Evolutionary conservation across 163 green algal genomes (phyloP).

Genomic region (Scenedesmus sp.): DNA sequence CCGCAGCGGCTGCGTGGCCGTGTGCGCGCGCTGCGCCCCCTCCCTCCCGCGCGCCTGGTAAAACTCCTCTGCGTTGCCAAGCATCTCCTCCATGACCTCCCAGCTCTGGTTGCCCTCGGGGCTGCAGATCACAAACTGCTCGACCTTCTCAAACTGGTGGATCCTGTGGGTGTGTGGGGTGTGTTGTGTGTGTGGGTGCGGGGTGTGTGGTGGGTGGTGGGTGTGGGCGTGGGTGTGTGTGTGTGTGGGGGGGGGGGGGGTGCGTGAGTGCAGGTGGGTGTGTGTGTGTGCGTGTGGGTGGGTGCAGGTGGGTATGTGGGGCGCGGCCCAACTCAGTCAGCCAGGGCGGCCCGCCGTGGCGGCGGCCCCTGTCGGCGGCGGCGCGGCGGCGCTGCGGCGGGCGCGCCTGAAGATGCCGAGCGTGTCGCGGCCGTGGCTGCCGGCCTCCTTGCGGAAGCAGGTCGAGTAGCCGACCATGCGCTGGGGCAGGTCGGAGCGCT

Average conservation of each 20-base stretch:
- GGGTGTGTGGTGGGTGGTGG: too few relatives aligned
- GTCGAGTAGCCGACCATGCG: constrained; percentile 97
- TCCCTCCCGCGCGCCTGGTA: constrained; percentile 66
- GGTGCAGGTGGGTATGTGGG: too few relatives aligned
- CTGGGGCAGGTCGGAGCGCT: constrained; percentile 76
- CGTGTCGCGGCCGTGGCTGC: constrained; percentile 95
- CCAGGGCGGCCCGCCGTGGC: too few relatives aligned
- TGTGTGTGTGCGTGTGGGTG: too few relatives aligned
- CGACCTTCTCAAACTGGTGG: constrained; percentile 99
- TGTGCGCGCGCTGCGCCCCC: too few relatives aligned
- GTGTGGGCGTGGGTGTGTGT: too few relatives aligned
- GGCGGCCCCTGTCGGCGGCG: too few relatives aligned
- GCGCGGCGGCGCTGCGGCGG: not conserved
- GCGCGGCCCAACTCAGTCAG: too few relatives aligned
- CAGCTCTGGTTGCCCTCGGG: constrained; percentile 88
- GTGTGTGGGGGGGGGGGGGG: too few relatives aligned
- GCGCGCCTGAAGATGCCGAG: constrained; percentile 97
- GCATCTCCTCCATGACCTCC: constrained; percentile 96
- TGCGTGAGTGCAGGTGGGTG: not conserved
- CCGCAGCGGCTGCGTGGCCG: too few relatives aligned
- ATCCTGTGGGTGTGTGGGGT: too few relatives aligned
- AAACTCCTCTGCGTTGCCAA: constrained; percentile 79
- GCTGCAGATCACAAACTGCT: constrained; percentile 97
- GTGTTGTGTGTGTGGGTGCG: too few relatives aligned
- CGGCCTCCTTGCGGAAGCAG: constrained; percentile 99